Conservation (phyloP, 345 rosid genomes). For the Dipteronia dyeriana region DNA sequence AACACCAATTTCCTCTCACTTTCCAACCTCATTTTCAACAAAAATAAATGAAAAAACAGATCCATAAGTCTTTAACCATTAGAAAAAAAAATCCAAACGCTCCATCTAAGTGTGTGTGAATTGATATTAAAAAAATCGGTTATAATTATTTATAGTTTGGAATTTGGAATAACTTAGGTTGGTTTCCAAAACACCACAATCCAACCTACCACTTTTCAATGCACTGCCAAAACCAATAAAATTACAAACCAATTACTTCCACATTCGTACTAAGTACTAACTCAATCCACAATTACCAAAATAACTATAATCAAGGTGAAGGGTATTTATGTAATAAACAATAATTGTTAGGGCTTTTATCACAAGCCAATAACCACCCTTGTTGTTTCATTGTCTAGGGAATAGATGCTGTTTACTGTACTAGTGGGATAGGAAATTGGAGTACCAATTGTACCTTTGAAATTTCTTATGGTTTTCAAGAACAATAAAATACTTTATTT, state of each 20-base stretch:
- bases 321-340: background rate
- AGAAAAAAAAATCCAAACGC: background rate
- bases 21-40: background rate
- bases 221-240: background rate
- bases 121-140: background rate
- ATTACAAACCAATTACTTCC: background rate
- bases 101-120: background rate
- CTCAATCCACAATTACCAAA: background rate
- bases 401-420: background rate
- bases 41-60: background rate
- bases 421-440: background rate
- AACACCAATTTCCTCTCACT: background rate
- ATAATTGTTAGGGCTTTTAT: background rate
- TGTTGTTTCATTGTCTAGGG: background rate
- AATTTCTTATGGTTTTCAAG: background rate
- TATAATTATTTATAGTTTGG: background rate
- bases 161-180: slow-evolving; percentile 11
- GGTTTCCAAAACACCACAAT: background rate
- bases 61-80: no score
- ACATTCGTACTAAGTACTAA: no score
- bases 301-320: background rate
- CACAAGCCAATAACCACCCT: background rate
- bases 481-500: background rate
- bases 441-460: background rate
- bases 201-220: slow-evolving; percentile 10